phyloP scores from a whole-genome alignment of 2,329 filamentous ascomycete genomes.

The Sarocladium oryzae region DNA sequence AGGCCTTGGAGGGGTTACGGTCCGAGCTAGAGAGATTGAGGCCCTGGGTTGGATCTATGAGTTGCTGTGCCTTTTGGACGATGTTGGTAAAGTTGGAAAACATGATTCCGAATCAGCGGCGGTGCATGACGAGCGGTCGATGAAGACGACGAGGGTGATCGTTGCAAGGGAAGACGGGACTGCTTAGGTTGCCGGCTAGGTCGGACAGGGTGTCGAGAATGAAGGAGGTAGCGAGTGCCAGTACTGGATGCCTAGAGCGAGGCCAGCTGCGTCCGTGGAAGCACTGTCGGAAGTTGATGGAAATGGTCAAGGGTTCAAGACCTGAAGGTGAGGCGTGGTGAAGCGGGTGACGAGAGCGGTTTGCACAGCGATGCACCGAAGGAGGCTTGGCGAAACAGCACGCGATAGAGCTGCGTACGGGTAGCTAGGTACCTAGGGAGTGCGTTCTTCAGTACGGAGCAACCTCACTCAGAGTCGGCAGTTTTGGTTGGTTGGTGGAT shows the following conservation, averaged over 20 bases:
- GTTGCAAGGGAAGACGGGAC: constrained; percentile 12
- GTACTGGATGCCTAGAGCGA: constrained; percentile 4
- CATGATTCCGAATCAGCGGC: constrained; percentile 40
- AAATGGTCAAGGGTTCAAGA: background rate
- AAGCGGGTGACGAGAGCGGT: background rate
- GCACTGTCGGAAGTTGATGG: background rate
- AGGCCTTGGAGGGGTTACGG: constrained; percentile 80
- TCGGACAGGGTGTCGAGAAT: background rate
- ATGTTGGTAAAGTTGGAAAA: constrained; percentile 64
- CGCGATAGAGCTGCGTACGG: constrained; percentile 7
- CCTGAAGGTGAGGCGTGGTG: background rate
- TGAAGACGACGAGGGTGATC: constrained; percentile 9
- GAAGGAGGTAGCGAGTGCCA: background rate
- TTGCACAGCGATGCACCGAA: background rate
- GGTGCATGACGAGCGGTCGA: constrained; percentile 28
- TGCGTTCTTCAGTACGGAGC: no score
- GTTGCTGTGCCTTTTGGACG: constrained; percentile 90
- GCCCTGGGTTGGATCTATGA: constrained; percentile 84
- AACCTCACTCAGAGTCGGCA: no score
- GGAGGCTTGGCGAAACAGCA: constrained; percentile 6
- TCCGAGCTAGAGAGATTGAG: constrained; percentile 67
- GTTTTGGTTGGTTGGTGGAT: no score
- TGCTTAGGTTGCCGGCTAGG: constrained; percentile 9
- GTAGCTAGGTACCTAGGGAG: no score
- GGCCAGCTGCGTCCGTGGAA: background rate